A percentile compares a stretch with the other conserved stretches of the same genome.
These are phyloP conservation scores for Cyclocybe cylindracea DNA, from an alignment of 768 basidiomycete genomes.

Conservation along the genomic window DNA sequence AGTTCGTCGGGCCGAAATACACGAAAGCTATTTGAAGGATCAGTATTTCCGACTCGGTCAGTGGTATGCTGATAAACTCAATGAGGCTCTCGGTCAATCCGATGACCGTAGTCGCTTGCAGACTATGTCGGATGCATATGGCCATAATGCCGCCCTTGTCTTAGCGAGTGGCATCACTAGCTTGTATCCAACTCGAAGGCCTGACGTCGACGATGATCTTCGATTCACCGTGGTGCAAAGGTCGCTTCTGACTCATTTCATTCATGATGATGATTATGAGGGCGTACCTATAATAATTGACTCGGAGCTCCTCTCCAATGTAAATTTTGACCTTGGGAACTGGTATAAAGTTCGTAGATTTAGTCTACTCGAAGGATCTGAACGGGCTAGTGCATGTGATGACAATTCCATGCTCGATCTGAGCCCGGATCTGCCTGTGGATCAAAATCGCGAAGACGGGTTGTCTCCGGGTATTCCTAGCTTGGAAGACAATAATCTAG, in stretches of 20 bases:
- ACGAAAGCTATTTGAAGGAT: neutral
- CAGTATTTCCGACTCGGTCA: slow-evolving; percentile 1
- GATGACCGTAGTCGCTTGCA: neutral
- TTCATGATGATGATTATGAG: slow-evolving; percentile 8
- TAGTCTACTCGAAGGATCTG: neutral
- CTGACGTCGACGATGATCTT: neutral
- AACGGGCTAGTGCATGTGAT: no score
- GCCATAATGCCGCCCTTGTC: neutral
- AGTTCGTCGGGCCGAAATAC: neutral
- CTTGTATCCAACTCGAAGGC: neutral
- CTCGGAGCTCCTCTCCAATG: neutral
- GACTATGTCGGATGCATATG: slow-evolving; percentile 3
- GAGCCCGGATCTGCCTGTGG: no score
- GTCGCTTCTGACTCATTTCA: neutral
- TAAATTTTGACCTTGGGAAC: slow-evolving; percentile 1
- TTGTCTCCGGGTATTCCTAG: no score
- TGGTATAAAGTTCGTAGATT: slow-evolving; percentile 7
- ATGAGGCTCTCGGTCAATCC: neutral
- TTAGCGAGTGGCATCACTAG: slow-evolving; percentile 3
- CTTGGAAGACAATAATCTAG: no score
- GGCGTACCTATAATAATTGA: neutral
- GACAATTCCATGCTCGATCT: no score
- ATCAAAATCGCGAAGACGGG: no score
- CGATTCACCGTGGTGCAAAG: neutral
- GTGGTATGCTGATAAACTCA: slow-evolving; percentile 7